Percentiles rank a stretch among this genome's conserved stretches.
Evolutionary conservation across 768 basidiomycete species (phyloP).

Genomic region (Calvatia gigantea): DNA sequence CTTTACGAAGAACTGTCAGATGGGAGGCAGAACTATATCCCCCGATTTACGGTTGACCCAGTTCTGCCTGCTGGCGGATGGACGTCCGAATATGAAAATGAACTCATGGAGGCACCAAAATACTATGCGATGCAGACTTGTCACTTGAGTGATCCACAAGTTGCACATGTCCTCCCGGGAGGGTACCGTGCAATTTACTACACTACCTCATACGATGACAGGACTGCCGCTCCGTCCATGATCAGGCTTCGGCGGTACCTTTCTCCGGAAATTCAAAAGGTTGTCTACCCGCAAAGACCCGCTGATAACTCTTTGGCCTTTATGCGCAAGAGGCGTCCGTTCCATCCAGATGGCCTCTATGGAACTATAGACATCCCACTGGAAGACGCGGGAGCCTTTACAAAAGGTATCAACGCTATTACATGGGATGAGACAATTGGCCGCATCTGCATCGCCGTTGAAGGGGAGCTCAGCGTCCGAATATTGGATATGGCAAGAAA

Average conservation of each 20-base stretch:
- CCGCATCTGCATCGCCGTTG: conserved; percentile 49
- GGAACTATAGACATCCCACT: conserved; percentile 2
- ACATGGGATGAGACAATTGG: conserved; percentile 68
- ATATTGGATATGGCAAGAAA: conserved; percentile 46
- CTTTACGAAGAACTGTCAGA: conserved; percentile 9
- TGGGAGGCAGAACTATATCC: background rate
- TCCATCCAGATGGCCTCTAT: conserved; percentile 3
- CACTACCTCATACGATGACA: conserved; percentile 28
- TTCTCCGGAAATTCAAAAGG: conserved; percentile 20
- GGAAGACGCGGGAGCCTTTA: conserved; percentile 17
- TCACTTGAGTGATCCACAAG: conserved; percentile 23
- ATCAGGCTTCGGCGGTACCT: conserved; percentile 36
- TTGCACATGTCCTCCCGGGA: conserved; percentile 38
- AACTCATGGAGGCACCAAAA: background rate
- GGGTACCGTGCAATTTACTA: conserved; percentile 40
- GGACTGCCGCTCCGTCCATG: conserved; percentile 29
- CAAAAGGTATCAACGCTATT: conserved; percentile 38
- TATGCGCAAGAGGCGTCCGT: conserved; percentile 1
- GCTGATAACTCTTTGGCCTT: conserved; percentile 5
- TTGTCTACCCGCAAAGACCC: background rate
- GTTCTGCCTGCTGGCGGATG: conserved; percentile 15
- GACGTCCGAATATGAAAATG: conserved; percentile 22
- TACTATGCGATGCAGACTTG: conserved; percentile 1
- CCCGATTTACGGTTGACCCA: conserved; percentile 13
- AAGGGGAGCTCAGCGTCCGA: conserved; percentile 34